phyloP scores from a whole-genome alignment of 352 stramenopile genomes.

The Globisporangium nodosum region DNA sequence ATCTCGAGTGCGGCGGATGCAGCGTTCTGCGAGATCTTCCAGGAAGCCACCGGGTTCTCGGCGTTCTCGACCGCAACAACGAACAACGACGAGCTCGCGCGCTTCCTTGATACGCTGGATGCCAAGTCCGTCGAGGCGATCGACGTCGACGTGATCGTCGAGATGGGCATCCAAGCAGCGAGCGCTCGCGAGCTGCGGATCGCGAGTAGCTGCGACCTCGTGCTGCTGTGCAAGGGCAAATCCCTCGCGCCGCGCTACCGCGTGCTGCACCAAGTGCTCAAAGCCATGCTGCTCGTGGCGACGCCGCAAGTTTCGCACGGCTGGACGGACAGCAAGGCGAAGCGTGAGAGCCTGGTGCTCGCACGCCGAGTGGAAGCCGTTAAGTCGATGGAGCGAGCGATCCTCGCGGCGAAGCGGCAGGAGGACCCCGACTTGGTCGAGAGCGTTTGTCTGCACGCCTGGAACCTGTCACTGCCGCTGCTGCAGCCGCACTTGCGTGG shows the following conservation, averaged over 20 bases:
- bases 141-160: constrained; percentile 53
- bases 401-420: constrained; percentile 75
- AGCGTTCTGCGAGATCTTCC: constrained; percentile 58
- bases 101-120: constrained; percentile 29
- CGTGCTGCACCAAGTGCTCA: constrained; percentile 53
- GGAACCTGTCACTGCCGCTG: constrained; percentile 80
- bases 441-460: constrained; percentile 68
- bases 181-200: constrained; percentile 30
- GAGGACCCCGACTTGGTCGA: constrained; percentile 75
- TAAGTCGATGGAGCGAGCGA: constrained; percentile 68
- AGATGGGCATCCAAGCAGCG: constrained; percentile 45
- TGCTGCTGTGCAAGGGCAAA: constrained; percentile 51
- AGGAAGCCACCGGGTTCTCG: constrained; percentile 41
- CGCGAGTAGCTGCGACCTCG: constrained; percentile 35
- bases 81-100: constrained; percentile 27
- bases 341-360: constrained; percentile 35
- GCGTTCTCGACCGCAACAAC: constrained; percentile 24
- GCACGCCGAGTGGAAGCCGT: constrained; percentile 59
- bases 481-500: constrained; percentile 64
- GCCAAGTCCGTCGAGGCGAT: constrained; percentile 21
- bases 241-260: constrained; percentile 35
- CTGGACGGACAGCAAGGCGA: background rate
- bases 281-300: constrained; percentile 31
- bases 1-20: constrained; percentile 28
- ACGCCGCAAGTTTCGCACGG: constrained; percentile 9